Percentiles rank a stretch among this genome's conserved stretches.
Evolutionary conservation across 202 grass and related monocot genomes (phyloP).

Genomic region (Carex arenaria): DNA sequence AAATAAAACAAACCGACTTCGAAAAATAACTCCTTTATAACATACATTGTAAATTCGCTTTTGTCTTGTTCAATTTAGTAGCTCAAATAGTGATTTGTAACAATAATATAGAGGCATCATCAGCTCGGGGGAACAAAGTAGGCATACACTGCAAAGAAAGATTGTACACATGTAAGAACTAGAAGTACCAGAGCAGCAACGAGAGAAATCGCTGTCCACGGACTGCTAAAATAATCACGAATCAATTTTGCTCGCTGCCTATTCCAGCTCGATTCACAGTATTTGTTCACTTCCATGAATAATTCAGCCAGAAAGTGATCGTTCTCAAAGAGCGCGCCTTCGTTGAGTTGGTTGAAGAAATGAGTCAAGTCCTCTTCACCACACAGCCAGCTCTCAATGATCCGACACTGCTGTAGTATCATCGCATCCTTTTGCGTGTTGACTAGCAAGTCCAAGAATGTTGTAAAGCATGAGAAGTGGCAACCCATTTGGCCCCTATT

Average conservation of each 20-base stretch:
- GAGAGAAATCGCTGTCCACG: conserved; percentile 20
- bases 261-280: not conserved
- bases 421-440: conserved; percentile 28
- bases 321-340: not conserved
- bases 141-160: conserved; percentile 12
- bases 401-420: conserved; percentile 33
- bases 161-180: conserved; percentile 19
- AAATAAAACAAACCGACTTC: too few relatives aligned
- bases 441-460: conserved; percentile 36
- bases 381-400: not conserved
- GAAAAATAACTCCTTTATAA: too few relatives aligned
- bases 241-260: not conserved
- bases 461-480: conserved; percentile 37
- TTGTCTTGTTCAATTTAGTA: too few relatives aligned
- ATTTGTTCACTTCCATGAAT: not conserved
- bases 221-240: conserved; percentile 32
- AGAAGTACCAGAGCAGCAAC: conserved; percentile 12
- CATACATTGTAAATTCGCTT: too few relatives aligned
- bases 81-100: too few relatives aligned
- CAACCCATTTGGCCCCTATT: conserved; percentile 9
- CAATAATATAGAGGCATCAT: not conserved
- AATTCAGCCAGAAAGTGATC: not conserved
- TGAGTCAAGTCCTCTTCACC: conserved; percentile 2
- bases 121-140: not conserved
- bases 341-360: conserved; percentile 18